Conservation (phyloP, 2,329 filamentous ascomycete genomes). For the Westerdykella aurantiaca region DNA sequence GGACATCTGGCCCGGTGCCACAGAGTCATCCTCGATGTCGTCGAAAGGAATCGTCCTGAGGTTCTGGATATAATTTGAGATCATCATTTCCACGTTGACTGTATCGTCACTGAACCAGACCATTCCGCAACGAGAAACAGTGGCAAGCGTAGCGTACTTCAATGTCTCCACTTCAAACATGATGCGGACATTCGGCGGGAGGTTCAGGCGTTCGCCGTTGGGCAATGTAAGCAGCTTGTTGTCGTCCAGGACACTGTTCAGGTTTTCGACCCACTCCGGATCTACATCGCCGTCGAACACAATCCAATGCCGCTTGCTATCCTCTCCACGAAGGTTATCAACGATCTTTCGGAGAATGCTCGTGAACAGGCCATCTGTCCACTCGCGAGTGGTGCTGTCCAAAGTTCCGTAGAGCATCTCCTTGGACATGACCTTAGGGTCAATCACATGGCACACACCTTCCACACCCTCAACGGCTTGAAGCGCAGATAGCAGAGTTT, state of each 20-base stretch:
- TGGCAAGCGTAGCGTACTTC: conserved; percentile 94
- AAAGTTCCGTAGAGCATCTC: conserved; percentile 93
- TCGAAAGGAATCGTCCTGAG: conserved; percentile 82
- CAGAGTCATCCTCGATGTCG: conserved; percentile 87
- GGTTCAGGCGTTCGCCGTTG: conserved; percentile 93
- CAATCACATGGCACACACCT: conserved; percentile 94
- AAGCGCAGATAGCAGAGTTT: conserved; percentile 80
- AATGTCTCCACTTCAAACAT: conserved; percentile 99
- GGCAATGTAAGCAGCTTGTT: conserved; percentile 96
- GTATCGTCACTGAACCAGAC: conserved; percentile 99
- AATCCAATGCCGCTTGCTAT: conserved; percentile 97
- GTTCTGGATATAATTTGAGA: conserved; percentile 80
- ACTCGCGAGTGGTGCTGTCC: conserved; percentile 94
- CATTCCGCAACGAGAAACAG: conserved; percentile 99
- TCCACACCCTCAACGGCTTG: conserved; percentile 88
- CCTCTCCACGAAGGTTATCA: conserved; percentile 95
- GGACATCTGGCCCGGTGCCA: conserved; percentile 50
- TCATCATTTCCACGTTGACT: conserved; percentile 87
- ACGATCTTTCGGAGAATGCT: conserved; percentile 97
- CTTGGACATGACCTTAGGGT: conserved; percentile 99
- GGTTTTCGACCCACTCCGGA: conserved; percentile 98
- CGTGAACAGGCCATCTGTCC: conserved; percentile 97
- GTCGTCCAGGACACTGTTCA: conserved; percentile 98
- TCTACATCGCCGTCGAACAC: conserved; percentile 99
- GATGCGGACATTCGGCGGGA: conserved; percentile 92